These are phyloP conservation scores for Alternaria arbusti DNA, from an alignment of 2,329 filamentous ascomycete species.

Conservation along the genomic window DNA sequence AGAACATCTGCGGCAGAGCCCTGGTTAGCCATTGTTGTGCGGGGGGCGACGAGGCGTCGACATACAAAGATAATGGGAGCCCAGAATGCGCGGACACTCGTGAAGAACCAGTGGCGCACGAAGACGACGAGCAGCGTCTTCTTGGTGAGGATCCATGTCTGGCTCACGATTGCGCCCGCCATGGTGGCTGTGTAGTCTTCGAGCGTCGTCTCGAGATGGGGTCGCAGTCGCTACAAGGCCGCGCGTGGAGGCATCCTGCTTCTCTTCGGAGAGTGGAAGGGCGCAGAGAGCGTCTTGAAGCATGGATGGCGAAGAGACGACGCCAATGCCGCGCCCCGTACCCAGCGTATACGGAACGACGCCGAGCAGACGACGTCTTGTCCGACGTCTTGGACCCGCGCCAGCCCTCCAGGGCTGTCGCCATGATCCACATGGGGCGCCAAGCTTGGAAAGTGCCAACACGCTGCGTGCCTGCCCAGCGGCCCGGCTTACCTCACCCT, in stretches of 20 bases:
- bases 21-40: constrained; percentile 13
- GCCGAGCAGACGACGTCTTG: constrained; percentile 21
- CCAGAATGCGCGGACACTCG: constrained; percentile 61
- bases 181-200: constrained; percentile 19
- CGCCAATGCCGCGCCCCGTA: constrained; percentile 10
- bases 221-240: neutral
- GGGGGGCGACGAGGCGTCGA: neutral
- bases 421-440: constrained; percentile 16
- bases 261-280: neutral
- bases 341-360: constrained; percentile 11
- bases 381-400: constrained; percentile 16
- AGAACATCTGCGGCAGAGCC: constrained; percentile 48
- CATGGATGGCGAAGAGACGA: constrained; percentile 7
- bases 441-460: neutral
- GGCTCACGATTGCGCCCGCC: constrained; percentile 51
- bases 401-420: constrained; percentile 12
- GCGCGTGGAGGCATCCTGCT: constrained; percentile 4
- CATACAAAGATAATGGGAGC: constrained; percentile 61
- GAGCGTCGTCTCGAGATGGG: neutral
- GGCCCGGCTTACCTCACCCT: constrained; percentile 8
- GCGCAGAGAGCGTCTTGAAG: constrained; percentile 3
- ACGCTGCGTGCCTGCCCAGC: neutral
- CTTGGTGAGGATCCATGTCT: constrained; percentile 63
- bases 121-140: constrained; percentile 65
- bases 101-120: constrained; percentile 61